Percentiles rank a stretch among this genome's conserved stretches.
Evolutionary conservation across 169 alveolate species (phyloP).

Genomic region (Besnoitia besnoiti): DNA sequence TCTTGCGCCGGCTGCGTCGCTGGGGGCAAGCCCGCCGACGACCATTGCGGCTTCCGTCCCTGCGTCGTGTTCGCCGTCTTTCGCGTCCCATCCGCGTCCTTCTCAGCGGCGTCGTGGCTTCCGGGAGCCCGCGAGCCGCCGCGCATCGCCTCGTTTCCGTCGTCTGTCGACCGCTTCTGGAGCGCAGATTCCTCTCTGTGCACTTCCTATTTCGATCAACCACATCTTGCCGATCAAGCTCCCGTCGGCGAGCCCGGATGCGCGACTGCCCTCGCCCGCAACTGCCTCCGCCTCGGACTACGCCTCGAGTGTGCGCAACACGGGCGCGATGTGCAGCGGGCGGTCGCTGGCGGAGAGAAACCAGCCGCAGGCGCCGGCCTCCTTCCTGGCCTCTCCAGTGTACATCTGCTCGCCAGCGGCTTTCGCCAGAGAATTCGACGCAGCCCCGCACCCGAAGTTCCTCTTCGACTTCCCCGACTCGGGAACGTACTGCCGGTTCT

Average conservation of each 20-base stretch:
- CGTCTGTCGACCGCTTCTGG: neutral
- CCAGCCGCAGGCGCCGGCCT: neutral
- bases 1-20: neutral
- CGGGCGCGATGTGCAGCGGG: too few species aligned
- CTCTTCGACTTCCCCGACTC: conserved; percentile 20
- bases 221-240: conserved; percentile 4
- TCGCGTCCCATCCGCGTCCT: neutral
- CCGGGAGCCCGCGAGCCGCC: neutral
- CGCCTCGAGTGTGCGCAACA: neutral
- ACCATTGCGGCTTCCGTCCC: neutral
- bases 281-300: neutral
- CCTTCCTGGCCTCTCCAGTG: conserved; percentile 16
- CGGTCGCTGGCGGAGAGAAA: neutral
- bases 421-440: neutral
- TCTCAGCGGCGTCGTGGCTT: neutral
- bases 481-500: neutral
- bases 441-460: conserved; percentile 12
- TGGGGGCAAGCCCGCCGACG: neutral
- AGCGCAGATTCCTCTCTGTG: neutral
- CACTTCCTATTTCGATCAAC: neutral
- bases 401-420: neutral
- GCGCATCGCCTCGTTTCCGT: neutral
- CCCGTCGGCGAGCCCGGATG: neutral
- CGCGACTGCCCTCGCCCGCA: neutral
- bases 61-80: neutral